Conservation (phyloP, 345 rosid genomes). For the Trapa incisa region DNA sequence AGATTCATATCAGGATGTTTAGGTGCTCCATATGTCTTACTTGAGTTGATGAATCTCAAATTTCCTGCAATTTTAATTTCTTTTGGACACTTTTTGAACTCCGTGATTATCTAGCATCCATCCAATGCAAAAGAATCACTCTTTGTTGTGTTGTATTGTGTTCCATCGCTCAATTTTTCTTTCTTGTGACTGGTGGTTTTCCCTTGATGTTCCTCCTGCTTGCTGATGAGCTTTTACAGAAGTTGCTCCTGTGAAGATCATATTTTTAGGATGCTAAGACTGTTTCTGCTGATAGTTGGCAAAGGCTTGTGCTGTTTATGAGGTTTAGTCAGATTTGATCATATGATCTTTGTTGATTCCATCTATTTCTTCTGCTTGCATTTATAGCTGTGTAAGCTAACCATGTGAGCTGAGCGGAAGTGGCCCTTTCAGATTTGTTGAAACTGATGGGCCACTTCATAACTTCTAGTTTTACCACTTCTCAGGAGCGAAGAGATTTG, state of each 20-base stretch:
- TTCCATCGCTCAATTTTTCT: not conserved
- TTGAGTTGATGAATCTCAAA: slow-evolving; percentile 24
- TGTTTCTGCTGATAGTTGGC: not conserved
- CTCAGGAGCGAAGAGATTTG: not conserved
- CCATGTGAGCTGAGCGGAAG: not conserved
- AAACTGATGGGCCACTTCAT: not conserved
- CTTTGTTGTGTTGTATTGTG: not conserved
- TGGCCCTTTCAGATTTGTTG: not conserved
- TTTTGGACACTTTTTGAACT: not conserved
- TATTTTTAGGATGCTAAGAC: too few relatives aligned
- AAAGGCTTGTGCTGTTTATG: not conserved
- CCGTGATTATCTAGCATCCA: not conserved
- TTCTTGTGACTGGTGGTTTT: not conserved
- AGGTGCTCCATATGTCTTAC: slow-evolving; percentile 12
- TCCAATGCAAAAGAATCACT: not conserved
- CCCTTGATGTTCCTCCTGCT: not conserved
- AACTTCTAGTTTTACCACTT: not conserved
- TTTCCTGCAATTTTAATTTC: slow-evolving; percentile 11
- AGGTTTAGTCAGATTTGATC: not conserved
- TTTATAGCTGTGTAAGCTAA: not conserved
- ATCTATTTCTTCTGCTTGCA: not conserved
- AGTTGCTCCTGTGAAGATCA: not conserved
- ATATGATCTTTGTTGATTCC: not conserved
- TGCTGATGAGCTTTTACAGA: not conserved
- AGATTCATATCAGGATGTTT: slow-evolving; percentile 17